Percentiles rank a stretch among this genome's conserved stretches.
These are phyloP conservation scores for Salix suchowensis DNA, from an alignment of 345 rosid genomes.

Conservation along the genomic window DNA sequence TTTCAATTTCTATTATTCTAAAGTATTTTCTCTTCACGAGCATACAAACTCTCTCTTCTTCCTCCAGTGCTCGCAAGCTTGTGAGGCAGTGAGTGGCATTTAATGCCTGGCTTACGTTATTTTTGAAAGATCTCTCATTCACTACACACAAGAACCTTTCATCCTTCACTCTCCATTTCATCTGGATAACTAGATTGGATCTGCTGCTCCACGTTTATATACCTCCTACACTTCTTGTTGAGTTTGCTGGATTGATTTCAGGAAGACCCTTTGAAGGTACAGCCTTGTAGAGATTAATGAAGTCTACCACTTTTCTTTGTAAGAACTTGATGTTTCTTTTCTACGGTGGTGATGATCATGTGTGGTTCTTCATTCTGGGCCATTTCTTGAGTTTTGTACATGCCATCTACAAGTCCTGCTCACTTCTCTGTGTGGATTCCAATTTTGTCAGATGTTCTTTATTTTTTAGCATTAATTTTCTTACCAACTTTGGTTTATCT, in stretches of 20 bases:
- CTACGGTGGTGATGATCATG: neutral
- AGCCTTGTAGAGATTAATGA: neutral
- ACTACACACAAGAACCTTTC: constrained; percentile 16
- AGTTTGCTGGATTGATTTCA: neutral
- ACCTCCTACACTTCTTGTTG: neutral
- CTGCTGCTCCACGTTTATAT: neutral
- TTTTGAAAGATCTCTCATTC: constrained; percentile 5
- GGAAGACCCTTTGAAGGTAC: neutral
- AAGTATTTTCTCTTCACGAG: neutral
- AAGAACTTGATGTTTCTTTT: neutral
- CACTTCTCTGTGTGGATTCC: neutral
- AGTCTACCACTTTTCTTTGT: neutral
- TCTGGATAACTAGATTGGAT: constrained; percentile 10
- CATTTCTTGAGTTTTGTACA: too few species aligned
- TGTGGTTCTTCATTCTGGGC: neutral
- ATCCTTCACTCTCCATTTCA: neutral
- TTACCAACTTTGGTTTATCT: neutral
- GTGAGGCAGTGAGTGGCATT: neutral
- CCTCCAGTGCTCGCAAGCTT: neutral
- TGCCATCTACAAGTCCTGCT: too few species aligned
- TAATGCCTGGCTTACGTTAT: neutral
- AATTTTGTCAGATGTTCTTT: neutral
- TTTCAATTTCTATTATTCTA: neutral
- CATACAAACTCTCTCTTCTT: constrained; percentile 5
- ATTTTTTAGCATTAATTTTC: neutral